Evolutionary conservation across 2,329 filamentous ascomycete genomes (phyloP).

Genomic region (Ophiostoma quercus): DNA sequence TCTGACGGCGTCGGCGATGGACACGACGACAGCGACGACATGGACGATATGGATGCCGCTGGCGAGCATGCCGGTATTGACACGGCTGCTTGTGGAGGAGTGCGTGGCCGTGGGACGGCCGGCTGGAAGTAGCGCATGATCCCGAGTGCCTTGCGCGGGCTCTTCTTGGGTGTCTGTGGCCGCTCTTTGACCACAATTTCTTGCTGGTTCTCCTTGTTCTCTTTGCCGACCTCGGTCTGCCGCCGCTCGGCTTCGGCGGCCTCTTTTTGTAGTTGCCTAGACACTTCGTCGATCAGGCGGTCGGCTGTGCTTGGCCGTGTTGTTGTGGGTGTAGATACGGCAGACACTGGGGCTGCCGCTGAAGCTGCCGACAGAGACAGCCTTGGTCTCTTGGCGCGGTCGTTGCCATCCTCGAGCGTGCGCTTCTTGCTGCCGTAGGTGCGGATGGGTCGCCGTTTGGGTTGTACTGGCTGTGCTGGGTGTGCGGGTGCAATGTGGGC

Average conservation of each 20-base stretch:
- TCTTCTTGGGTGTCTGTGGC: slow-evolving; percentile 6
- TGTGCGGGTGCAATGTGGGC: neutral
- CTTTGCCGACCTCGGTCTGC: neutral
- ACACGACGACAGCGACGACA: slow-evolving; percentile 15
- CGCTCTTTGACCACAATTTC: neutral
- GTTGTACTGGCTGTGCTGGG: neutral
- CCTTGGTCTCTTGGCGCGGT: slow-evolving; percentile 8
- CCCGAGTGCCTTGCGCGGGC: slow-evolving; percentile 19
- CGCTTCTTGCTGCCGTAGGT: slow-evolving; percentile 28
- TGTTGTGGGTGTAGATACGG: neutral
- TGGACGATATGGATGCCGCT: slow-evolving; percentile 12
- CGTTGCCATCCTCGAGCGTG: neutral
- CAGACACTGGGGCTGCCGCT: too few relatives aligned
- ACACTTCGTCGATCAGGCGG: slow-evolving; percentile 16
- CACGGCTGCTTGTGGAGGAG: neutral
- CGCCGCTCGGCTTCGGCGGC: slow-evolving; percentile 13
- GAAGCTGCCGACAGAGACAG: neutral
- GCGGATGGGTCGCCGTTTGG: slow-evolving; percentile 22
- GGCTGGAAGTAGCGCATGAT: slow-evolving; percentile 29
- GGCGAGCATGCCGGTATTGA: neutral
- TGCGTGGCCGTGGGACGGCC: slow-evolving; percentile 9
- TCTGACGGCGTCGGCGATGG: neutral
- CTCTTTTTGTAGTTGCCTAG: slow-evolving; percentile 21
- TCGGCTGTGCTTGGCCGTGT: neutral
- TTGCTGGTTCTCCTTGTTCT: neutral